phyloP scores from a whole-genome alignment of 1,284 basidiomycete genomes.

The Trichosporon coremiiforme region DNA sequence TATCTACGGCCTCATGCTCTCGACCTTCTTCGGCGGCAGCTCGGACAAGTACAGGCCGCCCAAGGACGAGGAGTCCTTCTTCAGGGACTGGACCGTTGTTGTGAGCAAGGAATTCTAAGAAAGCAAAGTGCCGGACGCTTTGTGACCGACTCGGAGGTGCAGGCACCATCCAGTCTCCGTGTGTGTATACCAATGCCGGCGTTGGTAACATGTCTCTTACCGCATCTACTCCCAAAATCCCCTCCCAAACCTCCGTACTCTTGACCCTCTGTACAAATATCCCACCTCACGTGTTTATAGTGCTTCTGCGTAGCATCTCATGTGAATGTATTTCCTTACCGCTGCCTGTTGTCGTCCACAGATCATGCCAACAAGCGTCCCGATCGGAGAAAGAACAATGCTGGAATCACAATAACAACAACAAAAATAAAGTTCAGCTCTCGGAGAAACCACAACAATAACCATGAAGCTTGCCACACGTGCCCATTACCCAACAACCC shows the following conservation, averaged over 20 bases:
- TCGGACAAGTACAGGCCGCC: conserved; percentile 62
- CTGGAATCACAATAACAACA: not conserved
- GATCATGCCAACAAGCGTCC: not conserved
- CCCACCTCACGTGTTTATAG: conserved; percentile 4
- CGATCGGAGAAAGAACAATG: not conserved
- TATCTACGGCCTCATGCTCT: conserved; percentile 66
- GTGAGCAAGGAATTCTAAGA: conserved; percentile 58
- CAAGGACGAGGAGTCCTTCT: conserved; percentile 63
- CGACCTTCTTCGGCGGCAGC: conserved; percentile 66
- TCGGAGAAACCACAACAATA: not conserved
- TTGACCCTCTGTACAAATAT: not conserved
- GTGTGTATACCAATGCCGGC: conserved; percentile 12
- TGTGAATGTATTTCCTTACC: not conserved
- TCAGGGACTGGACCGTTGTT: conserved; percentile 67
- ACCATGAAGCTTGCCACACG: conserved; percentile 6
- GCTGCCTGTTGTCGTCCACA: not conserved
- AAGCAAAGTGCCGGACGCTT: conserved; percentile 11
- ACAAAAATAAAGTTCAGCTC: not conserved
- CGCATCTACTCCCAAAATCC: not conserved
- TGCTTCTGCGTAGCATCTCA: not conserved
- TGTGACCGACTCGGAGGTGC: not conserved
- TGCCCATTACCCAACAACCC: not conserved
- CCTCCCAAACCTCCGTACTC: not conserved
- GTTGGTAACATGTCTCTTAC: not conserved
- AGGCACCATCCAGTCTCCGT: not conserved